A percentile compares a stretch with the other conserved stretches of the same genome.
Evolutionary conservation across 352 stramenopile species (phyloP).

Genomic region (Globisporangium orthogonon): DNA sequence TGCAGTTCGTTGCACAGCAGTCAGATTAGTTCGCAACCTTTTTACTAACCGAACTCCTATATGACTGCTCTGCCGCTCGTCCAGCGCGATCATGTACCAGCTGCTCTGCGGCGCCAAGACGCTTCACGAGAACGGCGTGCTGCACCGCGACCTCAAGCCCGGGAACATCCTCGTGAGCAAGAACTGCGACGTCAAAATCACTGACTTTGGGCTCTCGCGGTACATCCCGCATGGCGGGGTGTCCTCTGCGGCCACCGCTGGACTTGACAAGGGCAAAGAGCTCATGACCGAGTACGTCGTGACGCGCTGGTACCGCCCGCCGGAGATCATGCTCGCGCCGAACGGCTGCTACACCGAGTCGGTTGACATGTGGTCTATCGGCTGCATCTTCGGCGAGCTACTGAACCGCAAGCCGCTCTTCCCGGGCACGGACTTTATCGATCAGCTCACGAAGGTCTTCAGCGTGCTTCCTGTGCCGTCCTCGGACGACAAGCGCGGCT

Average conservation of each 20-base stretch:
- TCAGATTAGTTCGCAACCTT: too few relatives aligned
- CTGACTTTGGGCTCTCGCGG: constrained; percentile 61
- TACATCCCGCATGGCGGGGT: constrained; percentile 25
- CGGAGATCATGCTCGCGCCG: constrained; percentile 88
- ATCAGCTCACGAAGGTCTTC: constrained; percentile 79
- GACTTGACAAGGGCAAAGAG: constrained; percentile 72
- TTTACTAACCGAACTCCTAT: too few relatives aligned
- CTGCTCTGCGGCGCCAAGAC: constrained; percentile 83
- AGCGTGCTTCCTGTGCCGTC: constrained; percentile 63
- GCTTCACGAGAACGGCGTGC: constrained; percentile 65
- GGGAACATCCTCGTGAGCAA: constrained; percentile 78
- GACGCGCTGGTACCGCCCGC: constrained; percentile 88
- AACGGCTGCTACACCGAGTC: constrained; percentile 83
- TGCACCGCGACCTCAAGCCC: constrained; percentile 81
- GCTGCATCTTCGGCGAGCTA: constrained; percentile 81
- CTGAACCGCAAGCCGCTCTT: constrained; percentile 69
- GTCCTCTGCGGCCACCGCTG: constrained; percentile 19
- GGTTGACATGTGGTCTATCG: constrained; percentile 90
- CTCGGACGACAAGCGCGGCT: constrained; percentile 8
- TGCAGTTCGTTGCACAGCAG: too few relatives aligned
- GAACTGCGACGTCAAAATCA: constrained; percentile 75
- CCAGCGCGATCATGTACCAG: constrained; percentile 91
- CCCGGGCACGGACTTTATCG: constrained; percentile 74
- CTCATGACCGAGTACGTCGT: constrained; percentile 85
- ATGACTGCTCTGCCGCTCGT: too few relatives aligned